These are phyloP conservation scores for Backusella sp. DNA, from an alignment of 192 early-diverging fungal genomes.

Conservation along the genomic window DNA sequence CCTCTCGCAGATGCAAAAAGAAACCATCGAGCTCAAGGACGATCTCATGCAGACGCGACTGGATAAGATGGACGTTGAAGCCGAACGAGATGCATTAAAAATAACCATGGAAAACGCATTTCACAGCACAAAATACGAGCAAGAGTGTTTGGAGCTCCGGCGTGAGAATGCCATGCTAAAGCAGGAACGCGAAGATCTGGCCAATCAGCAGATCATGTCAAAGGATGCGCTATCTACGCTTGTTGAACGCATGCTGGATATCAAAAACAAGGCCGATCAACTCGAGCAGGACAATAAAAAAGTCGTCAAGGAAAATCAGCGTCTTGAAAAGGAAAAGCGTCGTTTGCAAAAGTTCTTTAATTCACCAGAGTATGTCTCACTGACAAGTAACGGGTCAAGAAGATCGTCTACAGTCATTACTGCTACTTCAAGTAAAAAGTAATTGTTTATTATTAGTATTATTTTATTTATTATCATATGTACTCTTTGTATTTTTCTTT, in stretches of 20 bases:
- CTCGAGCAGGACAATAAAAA: slow-evolving; percentile 4
- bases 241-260: slow-evolving; percentile 27
- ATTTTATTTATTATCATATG: background rate
- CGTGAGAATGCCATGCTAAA: slow-evolving; percentile 23
- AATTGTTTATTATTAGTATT: background rate
- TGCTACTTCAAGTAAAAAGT: background rate
- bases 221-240: slow-evolving; percentile 17
- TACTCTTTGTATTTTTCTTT: background rate
- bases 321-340: slow-evolving; percentile 5
- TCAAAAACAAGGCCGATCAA: slow-evolving; percentile 12
- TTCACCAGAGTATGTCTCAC: background rate
- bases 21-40: slow-evolving; percentile 64
- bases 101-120: slow-evolving; percentile 28
- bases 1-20: slow-evolving; percentile 61
- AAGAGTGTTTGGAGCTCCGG: slow-evolving; percentile 18
- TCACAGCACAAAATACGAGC: slow-evolving; percentile 23
- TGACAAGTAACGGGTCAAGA: background rate
- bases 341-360: slow-evolving; percentile 6
- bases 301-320: background rate
- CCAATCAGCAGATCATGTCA: slow-evolving; percentile 21
- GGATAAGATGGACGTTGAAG: slow-evolving; percentile 45
- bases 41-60: slow-evolving; percentile 55
- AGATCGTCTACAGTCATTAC: background rate
- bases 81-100: slow-evolving; percentile 55
- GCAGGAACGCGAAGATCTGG: slow-evolving; percentile 21